A percentile compares a stretch with the other conserved stretches of the same genome.
These are phyloP conservation scores for Pseudogymnoascus verrucosus DNA, from an alignment of 2,329 filamentous ascomycete species.

Conservation along the genomic window DNA sequence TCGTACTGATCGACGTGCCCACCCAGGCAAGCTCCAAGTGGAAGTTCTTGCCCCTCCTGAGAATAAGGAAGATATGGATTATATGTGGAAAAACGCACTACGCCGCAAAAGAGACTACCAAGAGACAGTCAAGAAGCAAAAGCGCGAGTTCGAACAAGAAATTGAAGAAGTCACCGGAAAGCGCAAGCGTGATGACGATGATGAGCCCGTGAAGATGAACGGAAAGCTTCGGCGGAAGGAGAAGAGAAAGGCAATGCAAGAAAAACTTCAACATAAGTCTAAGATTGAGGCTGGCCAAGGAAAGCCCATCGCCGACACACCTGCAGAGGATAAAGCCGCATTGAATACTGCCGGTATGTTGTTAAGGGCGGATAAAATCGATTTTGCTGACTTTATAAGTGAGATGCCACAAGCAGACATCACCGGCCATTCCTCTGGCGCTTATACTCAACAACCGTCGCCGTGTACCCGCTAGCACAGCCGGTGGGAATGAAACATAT, in stretches of 20 bases:
- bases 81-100: constrained; percentile 48
- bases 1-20: constrained; percentile 47
- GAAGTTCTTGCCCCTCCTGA: constrained; percentile 35
- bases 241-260: constrained; percentile 22
- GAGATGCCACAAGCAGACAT: not conserved
- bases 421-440: constrained; percentile 30
- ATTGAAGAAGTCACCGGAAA: constrained; percentile 28
- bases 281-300: not conserved
- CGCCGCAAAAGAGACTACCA: constrained; percentile 58
- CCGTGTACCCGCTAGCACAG: constrained; percentile 10
- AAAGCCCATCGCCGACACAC: not conserved
- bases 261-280: constrained; percentile 11
- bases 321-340: constrained; percentile 13
- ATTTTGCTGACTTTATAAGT: not conserved
- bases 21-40: constrained; percentile 50
- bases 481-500: constrained; percentile 27
- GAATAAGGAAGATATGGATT: constrained; percentile 32
- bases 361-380: not conserved
- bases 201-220: constrained; percentile 15
- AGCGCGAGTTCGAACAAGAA: constrained; percentile 30
- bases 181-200: constrained; percentile 18
- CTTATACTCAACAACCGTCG: constrained; percentile 5
- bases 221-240: constrained; percentile 23
- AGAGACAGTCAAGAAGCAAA: constrained; percentile 31
- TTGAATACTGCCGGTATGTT: constrained; percentile 31